Base-by-base conservation (phyloP, 2,329 filamentous ascomycete species). In the Cercospora sp. region DNA sequence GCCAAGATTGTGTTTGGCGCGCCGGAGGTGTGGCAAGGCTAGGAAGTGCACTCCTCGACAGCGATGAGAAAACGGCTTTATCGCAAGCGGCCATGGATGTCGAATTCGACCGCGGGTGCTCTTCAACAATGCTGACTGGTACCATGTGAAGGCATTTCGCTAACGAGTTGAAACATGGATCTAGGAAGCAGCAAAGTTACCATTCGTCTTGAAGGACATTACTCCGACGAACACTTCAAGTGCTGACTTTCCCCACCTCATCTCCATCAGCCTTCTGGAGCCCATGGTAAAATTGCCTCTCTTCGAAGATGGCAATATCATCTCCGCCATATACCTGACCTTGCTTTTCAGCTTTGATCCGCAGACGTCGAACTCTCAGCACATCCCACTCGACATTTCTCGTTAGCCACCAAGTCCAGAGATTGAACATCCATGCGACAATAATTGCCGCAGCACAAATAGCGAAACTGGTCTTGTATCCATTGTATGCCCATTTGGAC, bases 371-470 rank as follows among this genome's bases (percentile, higher is more conserved):
- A 28, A 72, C 63, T 5, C 70, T 61, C 69, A 75, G 74, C 12
- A 82, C 79, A 73, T 81, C 80, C 65, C 74, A 78, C 71, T 82
- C 81, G 5, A 80, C 76, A 64, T 80, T 78, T 42, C 77, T 73
- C 12, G 81, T 83, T 60, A 83, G 68, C 75, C 77, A 82, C 80
- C 80, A 82, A 9, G 79, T 81, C 78, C 77, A 81, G 13, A 76
- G 33, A 71, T 78, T 82, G 1, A 77, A 78, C n/a, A 79, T 60
- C 74, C 78, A 79, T 0, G 76, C 78, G 3, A 71, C 72, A n/a
- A 78, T 78, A 59, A 79, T 77, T 1, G 78, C 76, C 9, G 74
- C 74, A 8, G 78, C 78, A 61, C 79, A 80, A 40, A 82, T 79
- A 1, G 75, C 77, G 68, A 81, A 81, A 3, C 75, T 73, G 0